A percentile compares a stretch with the other conserved stretches of the same genome.
Evolutionary conservation across 1,284 basidiomycete genomes (phyloP).

Genomic region (Farysia itapuensis): DNA sequence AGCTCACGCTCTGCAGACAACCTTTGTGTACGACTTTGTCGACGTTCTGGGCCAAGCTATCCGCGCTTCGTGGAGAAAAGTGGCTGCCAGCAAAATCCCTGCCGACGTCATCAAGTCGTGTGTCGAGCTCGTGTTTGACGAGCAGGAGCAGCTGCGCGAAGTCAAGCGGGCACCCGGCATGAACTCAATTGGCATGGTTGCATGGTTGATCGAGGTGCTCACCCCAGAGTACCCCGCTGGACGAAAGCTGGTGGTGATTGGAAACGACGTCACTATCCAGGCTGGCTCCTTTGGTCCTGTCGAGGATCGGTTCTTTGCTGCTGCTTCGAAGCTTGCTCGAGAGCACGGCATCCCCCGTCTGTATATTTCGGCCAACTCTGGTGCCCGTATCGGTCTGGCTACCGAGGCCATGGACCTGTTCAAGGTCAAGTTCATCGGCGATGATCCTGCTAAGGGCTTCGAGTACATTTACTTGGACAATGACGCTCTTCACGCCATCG

Average conservation of each 20-base stretch:
- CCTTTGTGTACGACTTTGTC: constrained; percentile 97
- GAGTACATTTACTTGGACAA: constrained; percentile 85
- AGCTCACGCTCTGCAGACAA: constrained; percentile 97
- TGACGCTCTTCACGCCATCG: constrained; percentile 65
- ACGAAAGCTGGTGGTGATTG: constrained; percentile 83
- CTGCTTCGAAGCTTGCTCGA: constrained; percentile 90
- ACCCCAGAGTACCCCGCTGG: constrained; percentile 93
- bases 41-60: constrained; percentile 96
- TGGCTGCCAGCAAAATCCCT: constrained; percentile 62
- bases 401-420: constrained; percentile 89
- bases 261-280: constrained; percentile 98
- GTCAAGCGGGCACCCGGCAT: constrained; percentile 88
- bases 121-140: constrained; percentile 75
- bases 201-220: constrained; percentile 88
- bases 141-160: constrained; percentile 82
- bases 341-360: constrained; percentile 84
- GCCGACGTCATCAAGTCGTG: constrained; percentile 44
- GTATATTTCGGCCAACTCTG: constrained; percentile 97
- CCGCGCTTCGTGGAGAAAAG: constrained; percentile 85
- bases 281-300: constrained; percentile 96
- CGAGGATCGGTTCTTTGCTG: constrained; percentile 96
- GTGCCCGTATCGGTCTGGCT: constrained; percentile 92
- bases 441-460: constrained; percentile 87
- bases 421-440: constrained; percentile 86
- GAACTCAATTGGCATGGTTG: constrained; percentile 97